Evolutionary conservation across 306 rosid genomes (phyloP).

Genomic region (Cicer pinnatifidum): DNA sequence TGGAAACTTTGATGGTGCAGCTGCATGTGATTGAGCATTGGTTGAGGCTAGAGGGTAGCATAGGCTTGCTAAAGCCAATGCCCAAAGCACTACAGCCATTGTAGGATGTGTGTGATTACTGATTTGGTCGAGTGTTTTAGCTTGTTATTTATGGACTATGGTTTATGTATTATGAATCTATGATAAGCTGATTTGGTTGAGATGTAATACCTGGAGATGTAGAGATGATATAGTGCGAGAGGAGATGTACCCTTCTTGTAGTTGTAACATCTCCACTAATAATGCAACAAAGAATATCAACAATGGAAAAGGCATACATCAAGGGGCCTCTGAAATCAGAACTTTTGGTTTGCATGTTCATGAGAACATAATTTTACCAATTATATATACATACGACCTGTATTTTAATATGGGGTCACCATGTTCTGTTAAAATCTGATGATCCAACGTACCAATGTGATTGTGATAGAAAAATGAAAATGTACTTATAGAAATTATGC

Average conservation of each 20-base stretch:
- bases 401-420: constrained; percentile 35
- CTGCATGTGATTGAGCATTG: constrained; percentile 46
- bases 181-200: constrained; percentile 41
- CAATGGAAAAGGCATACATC: constrained; percentile 7
- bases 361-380: constrained; percentile 50
- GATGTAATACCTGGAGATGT: constrained; percentile 32
- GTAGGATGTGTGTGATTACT: constrained; percentile 20
- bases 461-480: not conserved
- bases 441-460: constrained; percentile 47
- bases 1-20: constrained; percentile 41
- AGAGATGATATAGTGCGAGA: constrained; percentile 36
- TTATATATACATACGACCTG: constrained; percentile 42
- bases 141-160: constrained; percentile 45
- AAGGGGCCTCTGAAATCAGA: constrained; percentile 20
- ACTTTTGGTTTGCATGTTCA: constrained; percentile 1
- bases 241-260: constrained; percentile 37
- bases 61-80: constrained; percentile 46
- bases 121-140: constrained; percentile 26
- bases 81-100: constrained; percentile 48
- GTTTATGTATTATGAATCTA: constrained; percentile 4
- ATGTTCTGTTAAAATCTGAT: constrained; percentile 48
- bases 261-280: constrained; percentile 26
- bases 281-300: not conserved
- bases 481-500: not conserved
- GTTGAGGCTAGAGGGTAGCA: constrained; percentile 25